Conservation (phyloP, 2,329 filamentous ascomycete genomes). For the Xylaria sp. region DNA sequence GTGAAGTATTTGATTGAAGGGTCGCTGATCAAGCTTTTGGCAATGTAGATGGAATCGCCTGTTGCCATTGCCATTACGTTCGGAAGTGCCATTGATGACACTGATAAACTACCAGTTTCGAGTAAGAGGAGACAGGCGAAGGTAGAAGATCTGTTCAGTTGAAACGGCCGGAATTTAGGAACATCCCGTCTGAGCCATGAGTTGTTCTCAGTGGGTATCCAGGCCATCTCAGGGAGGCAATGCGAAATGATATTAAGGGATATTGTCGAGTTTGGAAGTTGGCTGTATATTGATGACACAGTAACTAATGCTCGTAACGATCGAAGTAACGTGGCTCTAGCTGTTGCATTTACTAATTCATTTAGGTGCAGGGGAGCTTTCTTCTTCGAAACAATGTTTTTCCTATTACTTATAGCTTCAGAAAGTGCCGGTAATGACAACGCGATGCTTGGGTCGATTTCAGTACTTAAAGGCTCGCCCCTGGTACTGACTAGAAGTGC, state of each 20-base stretch:
- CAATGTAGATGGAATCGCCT: not conserved
- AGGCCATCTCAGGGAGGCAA: not conserved
- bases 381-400: not conserved
- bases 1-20: not conserved
- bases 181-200: not conserved
- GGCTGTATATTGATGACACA: not conserved
- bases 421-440: not conserved
- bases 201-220: not conserved
- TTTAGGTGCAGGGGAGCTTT: not conserved
- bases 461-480: not conserved
- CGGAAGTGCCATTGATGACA: not conserved
- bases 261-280: not conserved
- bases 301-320: not conserved
- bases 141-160: not conserved
- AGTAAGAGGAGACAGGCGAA: not conserved
- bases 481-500: not conserved
- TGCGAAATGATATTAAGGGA: not conserved
- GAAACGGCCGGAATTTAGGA: not conserved
- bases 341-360: not conserved
- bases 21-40: not conserved
- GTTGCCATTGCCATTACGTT: conserved; percentile 1
- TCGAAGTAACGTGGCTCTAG: not conserved
- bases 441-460: not conserved
- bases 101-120: not conserved
- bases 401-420: not conserved